Evolutionary conservation across 768 basidiomycete genomes (phyloP), one percentile per base, ranked within the genome.

Genomic region (Pleurotus cornucopiae): DNA sequence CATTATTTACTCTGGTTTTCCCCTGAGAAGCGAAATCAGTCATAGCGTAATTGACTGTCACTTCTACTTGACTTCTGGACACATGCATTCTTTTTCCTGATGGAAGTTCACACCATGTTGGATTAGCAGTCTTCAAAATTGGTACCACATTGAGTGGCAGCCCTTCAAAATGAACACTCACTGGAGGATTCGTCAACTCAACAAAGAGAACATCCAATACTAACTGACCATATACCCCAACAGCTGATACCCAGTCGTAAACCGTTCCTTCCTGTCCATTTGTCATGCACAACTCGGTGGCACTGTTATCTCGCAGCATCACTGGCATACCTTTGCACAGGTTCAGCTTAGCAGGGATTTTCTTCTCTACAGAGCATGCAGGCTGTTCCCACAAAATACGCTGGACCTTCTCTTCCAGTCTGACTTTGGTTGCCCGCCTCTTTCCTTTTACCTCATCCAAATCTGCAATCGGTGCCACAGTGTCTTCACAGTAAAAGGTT

Each of bases 21-120:
- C 72, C 71, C 57, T 73, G 72, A 1, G 68, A 69, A 5, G 66
- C 60, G 58, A 67, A 72, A 53, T 71, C 71, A 3, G 71, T 72
- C 68, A 71, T 70, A 14, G 68, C 61, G 59, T 71, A 72, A 53
- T 69, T 71, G 1, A 60, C 54, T 1, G 66, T 23, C 1, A 71
- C 49, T 13, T 63, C 56, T 2, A 69, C 63, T 57, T 73, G 71
- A 6, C 57, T 49, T 9, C 67, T 13, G 7, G 54, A 51, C 7
- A 73, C 53, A 7, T 21, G 45, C 0, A 68, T 18, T 1, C 9
- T 18, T 3, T 14, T 30, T 52, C 64, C 68, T 54, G 61, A 57
- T 2, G 56, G 58, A 56, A 62, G 14, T 6, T 13, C n/a, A 49
- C 61, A 61, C 7, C 21, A 41, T 14, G 60, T 61, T 3, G 12